Evolutionary conservation across 331 rosid species (phyloP), one percentile per base, ranked within the genome.

Genomic region (Pyracantha coccinea): DNA sequence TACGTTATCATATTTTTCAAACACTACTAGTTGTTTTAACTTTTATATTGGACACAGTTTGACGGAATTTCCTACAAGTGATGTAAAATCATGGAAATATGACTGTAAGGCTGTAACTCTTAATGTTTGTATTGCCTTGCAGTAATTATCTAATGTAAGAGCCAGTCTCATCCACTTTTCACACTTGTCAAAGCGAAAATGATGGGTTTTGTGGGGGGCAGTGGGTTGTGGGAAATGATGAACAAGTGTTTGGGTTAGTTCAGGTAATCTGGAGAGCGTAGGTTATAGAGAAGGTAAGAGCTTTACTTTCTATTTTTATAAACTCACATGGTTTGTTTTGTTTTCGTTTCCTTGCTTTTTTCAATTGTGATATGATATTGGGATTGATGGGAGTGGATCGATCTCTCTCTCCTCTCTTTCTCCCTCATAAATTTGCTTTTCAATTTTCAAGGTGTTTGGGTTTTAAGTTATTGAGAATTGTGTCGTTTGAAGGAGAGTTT

Each of bases 21-120:
- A 41, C 15, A 11, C 2, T 41, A 11, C 47, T 11, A 11, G 14
- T 41, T 41, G 15, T 41, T 41, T 41, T 41, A 41, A 41, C 47
- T 41, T 41, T 10, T 41, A 10, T 41, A 41, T 12, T 11, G 14
- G 47, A 41, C 47, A 41, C 0, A 85, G 79, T 69, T 83, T 53
- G 70, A 80, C 11, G 66, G 79, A 84, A 77, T 78, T 83, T 80
- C 71, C 74, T 17, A 62, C 55, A 69, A 87, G 89, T 93, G 88
- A 82, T 86, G 97, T 86, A 85, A 89, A 82, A 85, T 91, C 93
- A 81, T 85, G 84, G 85, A 86, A 78, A 77, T 72, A 78, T 77
- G 88, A 81, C 76, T 75, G 66, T 65, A 75, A 55, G 6, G 23
- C 57, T 50, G 15, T 41, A 41, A 41, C 47, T 11, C 15, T 41